Conservation (phyloP, 306 rosid species). For the Cyclanthera cordifolia region DNA sequence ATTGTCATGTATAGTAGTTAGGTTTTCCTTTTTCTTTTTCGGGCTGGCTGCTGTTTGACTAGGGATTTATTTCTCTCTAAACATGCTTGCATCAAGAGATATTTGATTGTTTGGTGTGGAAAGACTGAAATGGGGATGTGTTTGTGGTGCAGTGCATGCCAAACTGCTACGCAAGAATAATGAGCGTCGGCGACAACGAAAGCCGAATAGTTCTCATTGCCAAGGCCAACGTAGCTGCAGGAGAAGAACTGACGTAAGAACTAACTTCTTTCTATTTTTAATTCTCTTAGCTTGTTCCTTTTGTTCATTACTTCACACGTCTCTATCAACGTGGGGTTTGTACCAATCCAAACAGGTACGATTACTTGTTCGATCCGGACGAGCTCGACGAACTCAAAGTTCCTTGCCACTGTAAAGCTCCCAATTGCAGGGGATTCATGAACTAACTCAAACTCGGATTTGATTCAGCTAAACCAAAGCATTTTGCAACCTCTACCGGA, state of each 20-base stretch:
- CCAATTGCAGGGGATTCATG: constrained; percentile 71
- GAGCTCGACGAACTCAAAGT: constrained; percentile 79
- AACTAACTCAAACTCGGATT: constrained; percentile 29
- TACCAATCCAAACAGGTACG: constrained; percentile 42
- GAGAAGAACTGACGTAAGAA: constrained; percentile 83
- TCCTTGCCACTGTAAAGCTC: constrained; percentile 77
- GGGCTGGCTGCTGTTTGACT: no score
- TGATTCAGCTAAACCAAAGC: background rate
- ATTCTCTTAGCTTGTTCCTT: background rate
- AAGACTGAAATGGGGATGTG: background rate
- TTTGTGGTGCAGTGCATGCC: constrained; percentile 79
- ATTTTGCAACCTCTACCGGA: background rate
- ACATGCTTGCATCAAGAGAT: no score
- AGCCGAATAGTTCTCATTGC: constrained; percentile 89
- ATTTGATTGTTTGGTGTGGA: background rate
- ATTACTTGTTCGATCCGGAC: constrained; percentile 85
- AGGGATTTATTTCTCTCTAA: no score
- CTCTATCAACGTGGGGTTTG: background rate
- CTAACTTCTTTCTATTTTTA: background rate
- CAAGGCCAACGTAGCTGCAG: constrained; percentile 60
- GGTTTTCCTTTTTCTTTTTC: no score
- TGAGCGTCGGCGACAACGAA: constrained; percentile 56
- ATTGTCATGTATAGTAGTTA: no score
- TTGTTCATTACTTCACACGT: background rate
- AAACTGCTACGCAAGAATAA: constrained; percentile 87